Conservation (phyloP, 2,329 filamentous ascomycete genomes). For the Trichophyton rubrum region DNA sequence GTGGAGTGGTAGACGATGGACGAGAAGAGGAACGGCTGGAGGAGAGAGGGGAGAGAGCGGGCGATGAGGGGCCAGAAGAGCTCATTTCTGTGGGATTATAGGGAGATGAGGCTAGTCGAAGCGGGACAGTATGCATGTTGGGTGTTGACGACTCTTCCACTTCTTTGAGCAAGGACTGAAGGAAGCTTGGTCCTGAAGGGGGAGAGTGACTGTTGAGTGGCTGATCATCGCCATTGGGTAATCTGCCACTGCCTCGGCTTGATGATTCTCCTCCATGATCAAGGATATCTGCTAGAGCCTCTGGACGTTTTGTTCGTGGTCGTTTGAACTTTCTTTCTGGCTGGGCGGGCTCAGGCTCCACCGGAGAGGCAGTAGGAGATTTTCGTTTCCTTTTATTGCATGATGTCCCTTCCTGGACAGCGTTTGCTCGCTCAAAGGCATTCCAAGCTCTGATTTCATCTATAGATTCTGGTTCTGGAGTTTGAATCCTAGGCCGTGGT, state of each 20-base stretch:
- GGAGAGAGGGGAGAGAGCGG: constrained; percentile 36
- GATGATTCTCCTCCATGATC: constrained; percentile 27
- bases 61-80: constrained; percentile 18
- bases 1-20: constrained; percentile 56
- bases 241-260: constrained; percentile 22
- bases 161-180: constrained; percentile 77
- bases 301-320: constrained; percentile 62
- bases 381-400: constrained; percentile 55
- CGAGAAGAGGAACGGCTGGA: constrained; percentile 53
- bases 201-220: constrained; percentile 16
- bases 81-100: constrained; percentile 26
- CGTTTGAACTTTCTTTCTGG: constrained; percentile 78
- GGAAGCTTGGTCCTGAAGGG: constrained; percentile 53
- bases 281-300: constrained; percentile 34
- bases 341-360: constrained; percentile 51
- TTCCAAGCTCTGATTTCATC: constrained; percentile 84
- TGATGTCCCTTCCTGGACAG: constrained; percentile 42
- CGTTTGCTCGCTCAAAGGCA: constrained; percentile 72
- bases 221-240: constrained; percentile 21
- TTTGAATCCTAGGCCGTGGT: constrained; percentile 28
- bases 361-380: constrained; percentile 59
- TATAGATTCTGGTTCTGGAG: constrained; percentile 54
- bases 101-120: constrained; percentile 22
- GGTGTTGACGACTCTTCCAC: constrained; percentile 49
- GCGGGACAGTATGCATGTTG: constrained; percentile 19